Base-by-base conservation (phyloP, 352 stramenopile genomes). In the Globisporangium nagaii region DNA sequence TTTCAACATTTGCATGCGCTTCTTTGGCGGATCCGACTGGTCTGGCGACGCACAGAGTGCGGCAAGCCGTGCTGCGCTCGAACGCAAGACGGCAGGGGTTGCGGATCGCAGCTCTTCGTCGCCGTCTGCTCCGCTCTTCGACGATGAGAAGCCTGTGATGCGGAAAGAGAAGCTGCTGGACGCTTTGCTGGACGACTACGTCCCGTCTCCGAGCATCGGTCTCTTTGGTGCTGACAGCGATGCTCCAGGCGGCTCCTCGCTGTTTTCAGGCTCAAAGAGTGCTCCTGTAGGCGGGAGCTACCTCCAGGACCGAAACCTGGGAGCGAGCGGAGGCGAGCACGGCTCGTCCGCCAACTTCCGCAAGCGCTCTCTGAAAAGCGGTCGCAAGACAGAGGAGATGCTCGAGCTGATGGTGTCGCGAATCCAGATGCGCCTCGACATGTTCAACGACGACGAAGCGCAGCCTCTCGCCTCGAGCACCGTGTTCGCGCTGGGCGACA, bases 331-430 rank as follows among this genome's bases (percentile, higher is more conserved):
- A 22, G 17, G 17, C 19, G 45, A 40, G 10, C 35, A 36, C 35
- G 55, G 35, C 19, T 45, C 44, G 2, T 52, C 39, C 4, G 53
- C 42, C 12, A 58, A 49, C 24, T 59, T 65, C 48, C 54, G 75
- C 32, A 89, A 88, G 56, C 73, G 78, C 7, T 85, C 73, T 2
- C 62, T 87, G 25, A 93, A 88, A 56, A 86, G 70, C 42, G 81
- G 84, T 5, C 70, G 85, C 7, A 95, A 95, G 60, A 95, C 85
- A 0, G 85, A 95, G 57, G 83, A 95, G 65, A 95, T 95, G 85
- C 69, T 95, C 1, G 85, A 95, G 60, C 46, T 95, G 46, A 68
- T 85, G 12, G 69, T 92, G 19, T 87, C 78, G 19, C 74, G 83
- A 6, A 88, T 95, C 40, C 82, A 95, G 45, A 42, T 93, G n/a